Evolutionary conservation across 1,284 basidiomycete species (phyloP), one percentile per base, ranked within the genome.

Genomic region (Gymnopus androsaceus): DNA sequence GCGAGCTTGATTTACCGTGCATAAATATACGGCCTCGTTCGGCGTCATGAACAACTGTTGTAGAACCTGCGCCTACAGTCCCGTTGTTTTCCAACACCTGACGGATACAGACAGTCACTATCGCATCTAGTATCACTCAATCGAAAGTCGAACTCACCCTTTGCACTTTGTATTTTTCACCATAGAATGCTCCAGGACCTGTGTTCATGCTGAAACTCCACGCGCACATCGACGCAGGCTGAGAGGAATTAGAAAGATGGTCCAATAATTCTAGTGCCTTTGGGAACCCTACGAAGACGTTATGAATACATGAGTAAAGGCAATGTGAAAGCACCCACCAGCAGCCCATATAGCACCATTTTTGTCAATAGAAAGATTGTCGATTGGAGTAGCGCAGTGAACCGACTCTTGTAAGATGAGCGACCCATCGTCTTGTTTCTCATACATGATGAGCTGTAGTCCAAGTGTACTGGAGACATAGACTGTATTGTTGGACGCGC

Each of bases 31-130:
- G 72, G 15, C 72, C 69, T 48, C 80, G 71, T 52, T 75, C 60
- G 1, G 76, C 65, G 63, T 86, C 84, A 60, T 84, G 76, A 9
- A 72, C 80, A 9, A 69, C 83, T 1, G 78, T 72, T 1, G 86
- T 88, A 34, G 74, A 68, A 12, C 78, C 82, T n/a, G 77, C 77
- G 7, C 76, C 78, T 21, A 85, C 53, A 11, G 63, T 68, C 6
- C 87, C 87, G 60, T 83, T 74, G 65, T 88, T 84, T 67, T 87
- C 84, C 55, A 87, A 84, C n/a, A 78, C 69, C 84, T 85, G 27
- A 33, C 36, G 46, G 28, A 33, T 36, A 38, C 51, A 56, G 59
- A 12, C 23, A 52, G 17, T 30, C 14, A 8, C n/a, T n/a, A n/a
- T 12, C 51, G 30, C 19, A 37, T 38, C 28, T 28, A 44, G 52